Evolutionary conservation across 2,329 filamentous ascomycete genomes (phyloP), one percentile per base, ranked within the genome.

Genomic region (Raffaelea albimanens): DNA sequence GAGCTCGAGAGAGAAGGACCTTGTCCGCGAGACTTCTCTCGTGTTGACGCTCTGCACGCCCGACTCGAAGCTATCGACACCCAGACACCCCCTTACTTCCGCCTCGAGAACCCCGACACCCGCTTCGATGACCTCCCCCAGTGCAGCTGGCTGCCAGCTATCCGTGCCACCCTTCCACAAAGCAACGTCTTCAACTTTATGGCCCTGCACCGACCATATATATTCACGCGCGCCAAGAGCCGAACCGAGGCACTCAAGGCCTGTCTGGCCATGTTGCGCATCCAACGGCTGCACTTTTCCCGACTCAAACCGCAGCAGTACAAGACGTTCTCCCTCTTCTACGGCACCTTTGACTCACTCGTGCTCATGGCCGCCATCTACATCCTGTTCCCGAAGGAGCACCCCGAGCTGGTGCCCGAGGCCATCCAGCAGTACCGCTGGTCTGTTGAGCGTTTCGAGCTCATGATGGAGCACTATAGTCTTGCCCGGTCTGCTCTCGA

Each of bases 301-400:
- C 62, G 66, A 29, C 59, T 80, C 13, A 66, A 66, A 18, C 68
- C 71, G 16, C 67, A 72, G 39, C 71, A 78, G 44, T 80, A 74
- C 54, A 71, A 70, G 53, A 69, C 70, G 56, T 77, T 77, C 53
- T 67, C 71, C 16, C 65, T 82, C 3, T 81, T 82, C 58, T 80
- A 80, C 45, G 76, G 76, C 45, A 81, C 76, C 7, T 82, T 83
- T 50, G 79, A 83, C 55, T 78, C 79, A 14, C 72, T 81, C 19
- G 75, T 82, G 16, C 66, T 82, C 47, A 67, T 81, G 46, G 73
- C 78, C 0, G 73, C 76, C 18, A 73, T 82, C 29, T 80, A 76
- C 57, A 80, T 82, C 31, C 58, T 82, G 9, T 80, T 80, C 51
- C 78, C 78, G 1, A 66, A 64, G 20, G 76, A 81, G 54, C 72